These are phyloP conservation scores for Populus alba DNA, from an alignment of 345 rosid genomes.

Conservation along the genomic window DNA sequence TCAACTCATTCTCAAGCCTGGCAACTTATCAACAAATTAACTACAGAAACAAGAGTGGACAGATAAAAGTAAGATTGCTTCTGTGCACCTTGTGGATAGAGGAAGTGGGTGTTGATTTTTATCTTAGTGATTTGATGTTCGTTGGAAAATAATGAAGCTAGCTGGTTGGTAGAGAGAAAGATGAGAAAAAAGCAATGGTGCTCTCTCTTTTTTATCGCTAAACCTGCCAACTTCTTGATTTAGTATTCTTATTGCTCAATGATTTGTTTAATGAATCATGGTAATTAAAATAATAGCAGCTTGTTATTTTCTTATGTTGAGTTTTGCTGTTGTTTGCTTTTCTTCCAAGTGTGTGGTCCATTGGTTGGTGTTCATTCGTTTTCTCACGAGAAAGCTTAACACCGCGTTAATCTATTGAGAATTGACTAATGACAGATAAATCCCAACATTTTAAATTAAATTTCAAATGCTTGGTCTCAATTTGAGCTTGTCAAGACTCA, in stretches of 20 bases:
- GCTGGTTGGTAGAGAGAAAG: neutral
- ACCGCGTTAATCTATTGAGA: neutral
- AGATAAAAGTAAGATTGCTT: neutral
- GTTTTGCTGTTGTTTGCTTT: slow-evolving; percentile 8
- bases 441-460: neutral
- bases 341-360: neutral
- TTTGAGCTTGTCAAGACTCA: neutral
- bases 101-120: slow-evolving; percentile 23
- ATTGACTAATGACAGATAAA: neutral
- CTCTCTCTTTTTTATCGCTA: slow-evolving; percentile 5
- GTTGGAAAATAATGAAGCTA: neutral
- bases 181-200: neutral
- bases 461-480: neutral
- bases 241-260: slow-evolving; percentile 11
- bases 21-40: neutral
- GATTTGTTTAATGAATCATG: slow-evolving; percentile 21
- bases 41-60: neutral
- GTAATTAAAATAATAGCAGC: slow-evolving; percentile 2
- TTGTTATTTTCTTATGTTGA: slow-evolving; percentile 4
- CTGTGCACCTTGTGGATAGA: slow-evolving; percentile 23
- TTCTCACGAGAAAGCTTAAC: slow-evolving; percentile 5
- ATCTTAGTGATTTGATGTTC: neutral
- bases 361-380: neutral
- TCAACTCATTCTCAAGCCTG: neutral
- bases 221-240: slow-evolving; percentile 3